These are phyloP conservation scores for Suillus hirtellus DNA, from an alignment of 768 basidiomycete genomes.

Conservation along the genomic window DNA sequence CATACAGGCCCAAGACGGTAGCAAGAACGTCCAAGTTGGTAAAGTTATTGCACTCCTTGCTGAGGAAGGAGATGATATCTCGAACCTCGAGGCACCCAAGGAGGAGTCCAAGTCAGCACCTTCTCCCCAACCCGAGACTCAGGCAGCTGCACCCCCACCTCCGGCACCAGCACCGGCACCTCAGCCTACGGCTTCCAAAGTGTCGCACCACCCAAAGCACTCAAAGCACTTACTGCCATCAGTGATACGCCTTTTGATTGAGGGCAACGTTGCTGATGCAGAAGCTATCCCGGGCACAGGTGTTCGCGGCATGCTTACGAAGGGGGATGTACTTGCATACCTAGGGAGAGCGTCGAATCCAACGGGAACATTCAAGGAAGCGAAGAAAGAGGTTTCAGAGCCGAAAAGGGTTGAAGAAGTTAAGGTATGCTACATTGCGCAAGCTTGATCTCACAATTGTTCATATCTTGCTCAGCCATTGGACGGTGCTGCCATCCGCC, in stretches of 20 bases:
- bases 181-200: constrained; percentile 26
- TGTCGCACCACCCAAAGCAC: constrained; percentile 46
- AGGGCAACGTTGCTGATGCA: constrained; percentile 53
- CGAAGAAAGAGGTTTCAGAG: constrained; percentile 28
- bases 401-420: constrained; percentile 38
- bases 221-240: constrained; percentile 86
- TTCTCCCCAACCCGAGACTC: constrained; percentile 25
- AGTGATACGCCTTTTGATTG: constrained; percentile 75
- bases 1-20: constrained; percentile 66
- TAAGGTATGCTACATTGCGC: constrained; percentile 34
- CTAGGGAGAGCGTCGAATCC: constrained; percentile 83
- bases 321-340: constrained; percentile 89
- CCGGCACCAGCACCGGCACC: constrained; percentile 21
- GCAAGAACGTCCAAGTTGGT: constrained; percentile 86
- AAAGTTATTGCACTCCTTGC: constrained; percentile 89
- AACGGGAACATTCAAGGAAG: constrained; percentile 68
- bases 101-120: constrained; percentile 31
- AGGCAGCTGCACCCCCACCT: constrained; percentile 20
- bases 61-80: constrained; percentile 94
- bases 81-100: constrained; percentile 69
- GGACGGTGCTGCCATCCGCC: constrained; percentile 65
- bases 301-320: constrained; percentile 90
- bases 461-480: constrained; percentile 40
- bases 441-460: not conserved
- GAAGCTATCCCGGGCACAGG: constrained; percentile 85